phyloP scores from a whole-genome alignment of 2,329 filamentous ascomycete species.

The Esteya vermicola region DNA sequence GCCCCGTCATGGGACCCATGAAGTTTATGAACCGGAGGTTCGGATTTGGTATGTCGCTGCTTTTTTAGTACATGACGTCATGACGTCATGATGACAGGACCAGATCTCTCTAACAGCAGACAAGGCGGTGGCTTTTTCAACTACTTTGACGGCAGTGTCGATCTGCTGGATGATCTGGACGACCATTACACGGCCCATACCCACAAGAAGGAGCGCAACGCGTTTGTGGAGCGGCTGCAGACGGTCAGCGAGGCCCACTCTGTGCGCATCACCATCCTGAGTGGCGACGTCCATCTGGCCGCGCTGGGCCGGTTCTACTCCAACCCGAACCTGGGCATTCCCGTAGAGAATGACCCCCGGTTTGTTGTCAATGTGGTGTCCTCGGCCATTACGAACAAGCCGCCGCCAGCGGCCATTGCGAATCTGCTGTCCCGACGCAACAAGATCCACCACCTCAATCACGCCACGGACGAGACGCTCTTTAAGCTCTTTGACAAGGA shows the following conservation, averaged over 20 bases:
- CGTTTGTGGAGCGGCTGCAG: slow-evolving; percentile 69
- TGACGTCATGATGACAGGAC: background rate
- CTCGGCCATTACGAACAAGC: slow-evolving; percentile 91
- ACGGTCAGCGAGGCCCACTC: slow-evolving; percentile 73
- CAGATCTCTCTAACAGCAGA: too few relatives aligned
- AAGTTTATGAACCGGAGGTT: slow-evolving; percentile 85
- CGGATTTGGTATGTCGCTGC: slow-evolving; percentile 37
- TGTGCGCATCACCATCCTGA: slow-evolving; percentile 78
- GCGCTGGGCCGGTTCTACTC: slow-evolving; percentile 92
- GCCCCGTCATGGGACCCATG: slow-evolving; percentile 75
- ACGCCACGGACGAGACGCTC: slow-evolving; percentile 78
- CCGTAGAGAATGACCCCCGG: slow-evolving; percentile 70
- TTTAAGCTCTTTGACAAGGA: slow-evolving; percentile 86
- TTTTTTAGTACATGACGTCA: too few relatives aligned
- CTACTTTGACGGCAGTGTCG: slow-evolving; percentile 83
- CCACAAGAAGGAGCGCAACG: slow-evolving; percentile 77
- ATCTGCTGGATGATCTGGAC: slow-evolving; percentile 83
- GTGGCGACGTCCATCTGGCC: slow-evolving; percentile 86
- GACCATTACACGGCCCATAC: slow-evolving; percentile 91
- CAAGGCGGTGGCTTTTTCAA: slow-evolving; percentile 76
- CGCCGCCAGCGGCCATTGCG: slow-evolving; percentile 72
- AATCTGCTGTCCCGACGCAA: slow-evolving; percentile 86
- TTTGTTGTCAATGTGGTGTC: slow-evolving; percentile 95
- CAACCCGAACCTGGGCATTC: slow-evolving; percentile 63
- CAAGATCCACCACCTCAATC: slow-evolving; percentile 57